Base-by-base conservation (phyloP, 495 filamentous ascomycete species). In the Podospora tetraspora region DNA sequence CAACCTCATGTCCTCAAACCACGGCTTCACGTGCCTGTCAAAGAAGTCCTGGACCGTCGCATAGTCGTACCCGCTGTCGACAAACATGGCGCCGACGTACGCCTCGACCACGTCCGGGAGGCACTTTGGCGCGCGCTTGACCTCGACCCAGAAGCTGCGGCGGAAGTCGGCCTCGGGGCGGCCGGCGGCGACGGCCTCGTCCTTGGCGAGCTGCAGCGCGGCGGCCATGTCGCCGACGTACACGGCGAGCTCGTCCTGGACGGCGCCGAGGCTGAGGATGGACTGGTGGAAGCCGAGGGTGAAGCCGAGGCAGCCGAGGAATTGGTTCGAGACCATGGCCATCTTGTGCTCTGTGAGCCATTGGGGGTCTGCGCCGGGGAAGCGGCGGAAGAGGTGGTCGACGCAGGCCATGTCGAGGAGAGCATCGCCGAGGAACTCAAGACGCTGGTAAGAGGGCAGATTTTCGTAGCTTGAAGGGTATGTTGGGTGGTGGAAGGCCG, bases 261-360 rank as follows among this genome's bases (percentile, higher is more conserved):
- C 68, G 0, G 80, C 72, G 2, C 79, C 73, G 29, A 86, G 85
- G 73, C 88, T 88, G 25, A 87, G 82, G 22, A 98, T 80, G 75
- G 94, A 88, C 57, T 79, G 85, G 73, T 97, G 90, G 56, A 97
- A 89, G 2, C 85, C 87, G 0, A 98, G 83, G 27, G 85, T 83
- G 13, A 94, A 92, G 69, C 89, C 89, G 8, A 98, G 75, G 23
- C 91, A 91, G 13, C 91, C 94, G 0, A 97, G 82, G 73, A 97
- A 99, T 68, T 93, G 94, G 81, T 99, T 99, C 16, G 93, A 96
- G 2, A 95, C 94, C 94, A 99, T 97, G 11, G 96, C 93, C 93
- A 96, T 97, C 84, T 97, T 99, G 81, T 99, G 96, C 79, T 99
- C 95, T 1, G 95, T 99, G 34, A 99, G 85, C 95, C 95, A 99